Evolutionary conservation across 177 flowering plant species (phyloP).

Genomic region (Vitis hybrid): DNA sequence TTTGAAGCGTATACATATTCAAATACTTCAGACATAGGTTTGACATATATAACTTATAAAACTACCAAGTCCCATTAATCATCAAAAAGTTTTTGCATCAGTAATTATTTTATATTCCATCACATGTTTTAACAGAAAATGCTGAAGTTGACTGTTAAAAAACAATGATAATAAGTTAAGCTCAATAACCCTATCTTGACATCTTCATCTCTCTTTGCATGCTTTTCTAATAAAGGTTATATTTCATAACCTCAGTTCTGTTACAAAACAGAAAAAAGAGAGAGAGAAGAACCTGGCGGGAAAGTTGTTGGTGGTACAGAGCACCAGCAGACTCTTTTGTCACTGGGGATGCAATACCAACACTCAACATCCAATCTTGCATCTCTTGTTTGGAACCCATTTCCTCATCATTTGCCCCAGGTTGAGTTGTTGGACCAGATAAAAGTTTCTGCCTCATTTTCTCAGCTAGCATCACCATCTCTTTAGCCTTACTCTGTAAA

Average conservation of each 20-base stretch:
- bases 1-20: too few species aligned
- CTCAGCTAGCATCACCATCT: constrained; percentile 98
- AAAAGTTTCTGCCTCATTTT: constrained; percentile 95
- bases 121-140: too few species aligned
- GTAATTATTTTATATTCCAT: too few species aligned
- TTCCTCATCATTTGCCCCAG: constrained; percentile 69
- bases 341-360: constrained; percentile 95
- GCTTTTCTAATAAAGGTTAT: background rate
- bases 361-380: constrained; percentile 95
- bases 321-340: constrained; percentile 99
- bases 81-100: too few species aligned
- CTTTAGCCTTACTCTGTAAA: constrained; percentile 91
- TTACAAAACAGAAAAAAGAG: background rate
- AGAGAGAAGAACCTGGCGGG: constrained; percentile 78
- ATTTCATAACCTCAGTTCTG: background rate
- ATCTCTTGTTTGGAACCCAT: constrained; percentile 91
- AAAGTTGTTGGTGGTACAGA: constrained; percentile 89
- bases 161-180: too few species aligned
- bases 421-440: constrained; percentile 59
- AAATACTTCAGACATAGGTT: too few species aligned
- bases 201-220: background rate
- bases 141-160: too few species aligned
- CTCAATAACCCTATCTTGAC: too few species aligned
- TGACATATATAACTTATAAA: too few species aligned
- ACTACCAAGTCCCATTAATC: too few species aligned